Base-by-base conservation (phyloP, 2,329 filamentous ascomycete species). In the Rachicladosporium sp. region DNA sequence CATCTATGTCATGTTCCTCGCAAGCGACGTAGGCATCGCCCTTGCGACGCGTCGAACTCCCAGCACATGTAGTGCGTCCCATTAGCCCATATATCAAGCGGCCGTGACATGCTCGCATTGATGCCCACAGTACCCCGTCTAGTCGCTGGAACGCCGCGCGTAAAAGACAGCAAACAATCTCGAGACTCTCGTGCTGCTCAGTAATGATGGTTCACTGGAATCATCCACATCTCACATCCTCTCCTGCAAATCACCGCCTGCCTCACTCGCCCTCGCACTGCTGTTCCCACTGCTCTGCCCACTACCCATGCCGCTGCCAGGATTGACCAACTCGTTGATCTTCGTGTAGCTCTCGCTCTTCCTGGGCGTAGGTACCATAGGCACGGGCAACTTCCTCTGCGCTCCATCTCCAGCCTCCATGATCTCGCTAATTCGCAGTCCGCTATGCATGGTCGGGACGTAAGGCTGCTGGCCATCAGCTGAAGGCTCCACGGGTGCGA, bases 301-400 rank as follows among this genome's bases (percentile, higher is more conserved):
- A 50, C 85, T 93, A 55, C 80, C 84, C 35, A 74, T 77, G 32
- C 82, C 74, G 33, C 84, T 91, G 15, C 65, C 64, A 36, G 67
- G 72, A 46, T 80, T 80, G 43, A 93, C 67, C 41, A 95, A 71
- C 53, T 95, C 89, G 2, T 82, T 82, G 33, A 93, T 82, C 61
- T 91, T 91, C 33, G 56, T 51, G 40, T 55, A 55, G 12, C 41
- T 53, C 34, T 45, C 46, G 35, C 54, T 49, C 36, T 58, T 57
- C 23, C 23, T 6, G 10, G 48, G 43, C 4, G 40, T 36, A 40
- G 86, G 85, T n/a, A 88, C 75, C 63, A 89, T 84, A 4, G 87
- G 87, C 10, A 94, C 83, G 0, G 89, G 89, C 11, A 96, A 70
- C 63, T 96, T 96, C 52, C 89, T 72, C 64, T 91, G 84, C 15